These are phyloP conservation scores for Vanderwaltozyma tropicalis DNA, from an alignment of 805 yeast genomes.

Conservation along the genomic window DNA sequence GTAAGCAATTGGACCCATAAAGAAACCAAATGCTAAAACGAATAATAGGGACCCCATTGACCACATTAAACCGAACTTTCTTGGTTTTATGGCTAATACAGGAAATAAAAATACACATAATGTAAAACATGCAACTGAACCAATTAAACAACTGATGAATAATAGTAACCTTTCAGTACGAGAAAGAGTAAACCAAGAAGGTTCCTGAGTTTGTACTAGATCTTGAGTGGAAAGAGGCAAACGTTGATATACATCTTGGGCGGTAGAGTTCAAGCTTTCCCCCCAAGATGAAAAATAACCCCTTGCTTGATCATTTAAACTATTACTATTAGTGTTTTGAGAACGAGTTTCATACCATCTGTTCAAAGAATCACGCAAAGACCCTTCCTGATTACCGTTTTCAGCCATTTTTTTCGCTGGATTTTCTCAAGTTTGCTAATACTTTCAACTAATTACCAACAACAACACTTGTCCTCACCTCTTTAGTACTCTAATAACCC, in stretches of 20 bases:
- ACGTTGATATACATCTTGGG: slow-evolving; percentile 50
- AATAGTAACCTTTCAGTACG: slow-evolving; percentile 73
- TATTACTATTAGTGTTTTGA: slow-evolving; percentile 7
- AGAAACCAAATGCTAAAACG: slow-evolving; percentile 77
- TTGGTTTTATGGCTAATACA: slow-evolving; percentile 76
- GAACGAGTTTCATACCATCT: slow-evolving; percentile 30
- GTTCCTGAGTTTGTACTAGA: slow-evolving; percentile 42
- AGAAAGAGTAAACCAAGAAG: slow-evolving; percentile 64
- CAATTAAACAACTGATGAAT: slow-evolving; percentile 65
- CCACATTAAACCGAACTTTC: slow-evolving; percentile 88
- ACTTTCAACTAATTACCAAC: neutral
- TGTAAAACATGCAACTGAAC: slow-evolving; percentile 71
- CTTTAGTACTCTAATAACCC: no score
- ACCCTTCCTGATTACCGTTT: slow-evolving; percentile 1
- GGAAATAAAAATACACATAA: slow-evolving; percentile 81
- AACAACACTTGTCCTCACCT: neutral
- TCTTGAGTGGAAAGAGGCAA: slow-evolving; percentile 56
- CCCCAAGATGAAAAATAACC: slow-evolving; percentile 32
- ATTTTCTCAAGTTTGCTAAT: no score
- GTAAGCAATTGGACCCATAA: slow-evolving; percentile 88
- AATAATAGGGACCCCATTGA: slow-evolving; percentile 82
- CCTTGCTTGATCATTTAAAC: slow-evolving; percentile 28
- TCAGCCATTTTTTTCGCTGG: slow-evolving; percentile 1
- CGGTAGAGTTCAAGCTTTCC: slow-evolving; percentile 30
- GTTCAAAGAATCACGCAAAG: slow-evolving; percentile 31